Evolutionary conservation across 805 yeast species (phyloP).

Genomic region (Yamadazyma nakazawae): DNA sequence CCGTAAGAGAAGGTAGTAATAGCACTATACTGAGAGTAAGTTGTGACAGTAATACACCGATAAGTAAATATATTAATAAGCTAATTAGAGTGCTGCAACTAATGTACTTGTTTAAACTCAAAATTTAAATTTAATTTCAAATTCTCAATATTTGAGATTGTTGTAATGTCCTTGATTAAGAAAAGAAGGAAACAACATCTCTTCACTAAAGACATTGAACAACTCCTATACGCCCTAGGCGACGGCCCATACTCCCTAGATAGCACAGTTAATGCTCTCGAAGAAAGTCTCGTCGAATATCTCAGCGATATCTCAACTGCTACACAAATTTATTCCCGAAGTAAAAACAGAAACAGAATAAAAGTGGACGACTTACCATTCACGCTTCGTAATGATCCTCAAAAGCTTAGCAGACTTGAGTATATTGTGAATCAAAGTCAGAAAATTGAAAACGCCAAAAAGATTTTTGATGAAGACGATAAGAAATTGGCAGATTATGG

Average conservation of each 20-base stretch:
- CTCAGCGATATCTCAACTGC: constrained; percentile 34
- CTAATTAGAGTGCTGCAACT: too few species aligned
- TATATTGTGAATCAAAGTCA: constrained; percentile 38
- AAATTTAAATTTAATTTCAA: too few species aligned
- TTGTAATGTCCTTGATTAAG: constrained; percentile 5
- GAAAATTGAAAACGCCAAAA: constrained; percentile 37
- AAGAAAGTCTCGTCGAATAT: constrained; percentile 37
- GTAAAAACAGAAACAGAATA: constrained; percentile 37
- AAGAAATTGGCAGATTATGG: constrained; percentile 11
- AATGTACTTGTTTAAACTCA: too few species aligned
- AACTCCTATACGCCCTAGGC: constrained; percentile 38
- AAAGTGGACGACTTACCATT: constrained; percentile 43
- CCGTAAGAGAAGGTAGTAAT: not conserved
- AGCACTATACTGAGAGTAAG: too few species aligned
- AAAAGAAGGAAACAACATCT: constrained; percentile 32
- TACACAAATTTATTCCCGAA: constrained; percentile 29
- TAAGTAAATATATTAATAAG: too few species aligned
- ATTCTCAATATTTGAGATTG: not conserved
- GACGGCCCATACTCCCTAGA: constrained; percentile 41
- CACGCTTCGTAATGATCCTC: constrained; percentile 40
- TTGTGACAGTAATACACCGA: too few species aligned
- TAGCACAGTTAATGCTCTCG: constrained; percentile 35
- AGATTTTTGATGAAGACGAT: constrained; percentile 36
- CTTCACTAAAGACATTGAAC: constrained; percentile 41
- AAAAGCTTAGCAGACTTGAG: constrained; percentile 38